Percentiles rank a stretch among this genome's conserved stretches.
Conservation (phyloP, 768 basidiomycete genomes). For the Phylloporus rhodoxanthus region DNA sequence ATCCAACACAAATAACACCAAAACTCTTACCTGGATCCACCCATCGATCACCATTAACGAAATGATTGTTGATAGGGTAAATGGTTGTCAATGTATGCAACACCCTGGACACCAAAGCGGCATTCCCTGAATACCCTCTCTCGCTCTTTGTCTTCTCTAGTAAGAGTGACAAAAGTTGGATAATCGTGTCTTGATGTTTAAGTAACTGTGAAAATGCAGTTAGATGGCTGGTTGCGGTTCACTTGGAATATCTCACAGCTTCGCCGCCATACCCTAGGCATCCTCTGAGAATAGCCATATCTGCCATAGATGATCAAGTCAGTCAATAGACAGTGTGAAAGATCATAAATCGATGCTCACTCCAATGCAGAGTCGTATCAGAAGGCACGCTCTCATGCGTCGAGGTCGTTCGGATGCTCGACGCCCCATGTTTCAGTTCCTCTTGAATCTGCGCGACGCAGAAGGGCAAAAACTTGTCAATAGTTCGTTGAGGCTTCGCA, state of each 20-base stretch:
- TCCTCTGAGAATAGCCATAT: slow-evolving; percentile 77
- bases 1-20: slow-evolving; percentile 2
- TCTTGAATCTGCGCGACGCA: slow-evolving; percentile 73
- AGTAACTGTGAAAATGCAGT: slow-evolving; percentile 46
- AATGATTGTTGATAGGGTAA: slow-evolving; percentile 73
- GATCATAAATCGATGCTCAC: slow-evolving; percentile 37
- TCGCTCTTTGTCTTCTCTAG: slow-evolving; percentile 81
- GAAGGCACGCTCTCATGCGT: slow-evolving; percentile 68
- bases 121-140: slow-evolving; percentile 79
- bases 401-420: slow-evolving; percentile 76
- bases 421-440: slow-evolving; percentile 87
- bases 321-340: not conserved
- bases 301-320: slow-evolving; percentile 31
- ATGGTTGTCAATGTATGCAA: slow-evolving; percentile 69
- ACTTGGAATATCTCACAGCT: slow-evolving; percentile 38
- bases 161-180: slow-evolving; percentile 58
- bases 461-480: slow-evolving; percentile 74
- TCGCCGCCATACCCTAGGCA: slow-evolving; percentile 71
- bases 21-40: slow-evolving; percentile 54
- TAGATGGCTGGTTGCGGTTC: not conserved
- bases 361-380: slow-evolving; percentile 91
- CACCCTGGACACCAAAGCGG: slow-evolving; percentile 68
- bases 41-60: slow-evolving; percentile 82
- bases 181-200: slow-evolving; percentile 58
- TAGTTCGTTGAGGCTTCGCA: slow-evolving; percentile 66